A percentile compares a stretch with the other conserved stretches of the same genome.
Conservation (phyloP, 192 early-diverging fungal genomes). For the Coemansia sp. region DNA sequence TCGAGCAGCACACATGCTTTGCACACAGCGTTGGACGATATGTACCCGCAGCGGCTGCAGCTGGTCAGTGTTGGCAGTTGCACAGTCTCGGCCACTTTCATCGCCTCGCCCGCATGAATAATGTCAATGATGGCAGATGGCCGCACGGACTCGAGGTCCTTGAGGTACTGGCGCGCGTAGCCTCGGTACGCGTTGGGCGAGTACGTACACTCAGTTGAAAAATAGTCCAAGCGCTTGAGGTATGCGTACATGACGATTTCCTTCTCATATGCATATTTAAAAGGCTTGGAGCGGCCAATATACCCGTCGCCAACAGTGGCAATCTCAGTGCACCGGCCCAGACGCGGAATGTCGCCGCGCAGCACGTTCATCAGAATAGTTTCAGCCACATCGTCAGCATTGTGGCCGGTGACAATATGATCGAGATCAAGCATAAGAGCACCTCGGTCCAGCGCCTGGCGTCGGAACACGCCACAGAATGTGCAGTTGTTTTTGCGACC, state of each 20-base stretch:
- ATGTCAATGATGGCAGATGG: conserved; percentile 92
- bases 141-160: conserved; percentile 90
- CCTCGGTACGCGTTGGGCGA: conserved; percentile 97
- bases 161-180: conserved; percentile 89
- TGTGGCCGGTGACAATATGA: conserved; percentile 98
- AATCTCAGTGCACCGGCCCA: conserved; percentile 92
- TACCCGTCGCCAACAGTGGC: conserved; percentile 73
- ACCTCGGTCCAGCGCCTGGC: conserved; percentile 95
- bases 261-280: conserved; percentile 99
- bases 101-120: conserved; percentile 92
- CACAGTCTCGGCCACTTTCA: conserved; percentile 64
- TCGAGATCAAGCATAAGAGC: conserved; percentile 86
- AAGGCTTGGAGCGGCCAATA: conserved; percentile 90
- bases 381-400: conserved; percentile 98
- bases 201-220: conserved; percentile 98
- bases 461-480: conserved; percentile 97
- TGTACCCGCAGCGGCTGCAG: conserved; percentile 93
- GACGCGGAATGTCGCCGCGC: conserved; percentile 88
- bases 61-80: conserved; percentile 62
- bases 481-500: conserved; percentile 99
- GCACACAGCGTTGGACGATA: conserved; percentile 87
- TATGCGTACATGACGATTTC: conserved; percentile 99
- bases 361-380: conserved; percentile 98
- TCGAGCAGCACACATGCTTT: conserved; percentile 75
- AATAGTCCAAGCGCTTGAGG: conserved; percentile 95